Conservation (phyloP, 192 early-diverging fungal species). For the Coemansia sp. region DNA sequence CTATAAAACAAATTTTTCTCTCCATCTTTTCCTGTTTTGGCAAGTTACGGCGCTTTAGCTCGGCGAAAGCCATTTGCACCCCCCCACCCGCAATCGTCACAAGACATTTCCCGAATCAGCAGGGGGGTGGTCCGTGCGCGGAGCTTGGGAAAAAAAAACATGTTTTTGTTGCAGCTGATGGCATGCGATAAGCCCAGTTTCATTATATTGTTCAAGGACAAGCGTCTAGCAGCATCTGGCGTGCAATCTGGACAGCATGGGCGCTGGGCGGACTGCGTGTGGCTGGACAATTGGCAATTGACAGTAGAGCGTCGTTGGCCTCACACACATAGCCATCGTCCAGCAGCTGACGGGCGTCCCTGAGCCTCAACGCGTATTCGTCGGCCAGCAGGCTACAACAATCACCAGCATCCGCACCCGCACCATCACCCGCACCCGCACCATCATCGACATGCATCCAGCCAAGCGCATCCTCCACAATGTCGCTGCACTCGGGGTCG, state of each 20-base stretch:
- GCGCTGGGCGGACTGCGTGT: no score
- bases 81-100: no score
- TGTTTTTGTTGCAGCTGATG: background rate
- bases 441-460: constrained; percentile 5
- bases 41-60: no score
- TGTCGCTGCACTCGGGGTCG: constrained; percentile 4
- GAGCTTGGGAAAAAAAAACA: background rate
- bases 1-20: no score
- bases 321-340: constrained; percentile 12
- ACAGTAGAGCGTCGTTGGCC: constrained; percentile 9
- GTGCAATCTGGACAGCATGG: background rate
- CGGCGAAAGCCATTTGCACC: no score
- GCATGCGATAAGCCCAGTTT: background rate
- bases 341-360: constrained; percentile 4
- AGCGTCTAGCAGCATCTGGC: background rate
- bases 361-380: background rate
- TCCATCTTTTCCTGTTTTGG: no score
- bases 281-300: background rate
- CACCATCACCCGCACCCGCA: background rate
- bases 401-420: background rate
- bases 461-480: background rate
- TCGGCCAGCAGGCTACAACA: no score
- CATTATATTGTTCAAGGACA: background rate
- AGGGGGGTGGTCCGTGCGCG: no score
- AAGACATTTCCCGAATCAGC: no score